A percentile compares a stretch with the other conserved stretches of the same genome.
These are phyloP conservation scores for Penicillium verrucosum DNA, from an alignment of 2,329 filamentous ascomycete genomes.

Conservation along the genomic window DNA sequence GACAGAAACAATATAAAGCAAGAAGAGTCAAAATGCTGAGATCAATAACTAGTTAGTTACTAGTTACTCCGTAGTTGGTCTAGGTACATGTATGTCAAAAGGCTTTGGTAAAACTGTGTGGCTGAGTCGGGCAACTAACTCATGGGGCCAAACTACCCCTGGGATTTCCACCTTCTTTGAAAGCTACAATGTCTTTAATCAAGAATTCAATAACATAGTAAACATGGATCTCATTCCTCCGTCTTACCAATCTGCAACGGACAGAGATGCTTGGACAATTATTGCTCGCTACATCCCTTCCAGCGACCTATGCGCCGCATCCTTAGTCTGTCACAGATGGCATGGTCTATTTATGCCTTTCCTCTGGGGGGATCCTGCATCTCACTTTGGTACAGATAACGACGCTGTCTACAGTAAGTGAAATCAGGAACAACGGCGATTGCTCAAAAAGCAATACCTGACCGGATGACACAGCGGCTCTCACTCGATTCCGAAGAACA, in stretches of 20 bases:
- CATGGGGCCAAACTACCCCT: not conserved
- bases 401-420: constrained; percentile 56
- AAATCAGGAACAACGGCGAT: not conserved
- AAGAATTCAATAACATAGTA: not conserved
- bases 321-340: constrained; percentile 57
- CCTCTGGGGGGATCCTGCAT: constrained; percentile 62
- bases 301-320: constrained; percentile 54
- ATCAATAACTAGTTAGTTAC: not conserved
- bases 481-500: constrained; percentile 58
- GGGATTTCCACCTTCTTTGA: not conserved
- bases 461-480: constrained; percentile 45
- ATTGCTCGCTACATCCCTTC: constrained; percentile 57
- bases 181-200: not conserved
- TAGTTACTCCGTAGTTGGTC: not conserved
- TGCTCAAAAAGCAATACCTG: not conserved
- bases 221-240: constrained; percentile 57
- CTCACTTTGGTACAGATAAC: constrained; percentile 59
- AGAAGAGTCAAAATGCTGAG: not conserved
- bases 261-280: constrained; percentile 54
- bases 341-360: constrained; percentile 57
- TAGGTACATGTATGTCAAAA: not conserved
- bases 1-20: not conserved
- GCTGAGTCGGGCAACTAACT: constrained; percentile 4
- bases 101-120: not conserved
- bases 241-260: constrained; percentile 57